Evolutionary conservation across 495 filamentous ascomycete species (phyloP).

Genomic region (Poronia punctata): DNA sequence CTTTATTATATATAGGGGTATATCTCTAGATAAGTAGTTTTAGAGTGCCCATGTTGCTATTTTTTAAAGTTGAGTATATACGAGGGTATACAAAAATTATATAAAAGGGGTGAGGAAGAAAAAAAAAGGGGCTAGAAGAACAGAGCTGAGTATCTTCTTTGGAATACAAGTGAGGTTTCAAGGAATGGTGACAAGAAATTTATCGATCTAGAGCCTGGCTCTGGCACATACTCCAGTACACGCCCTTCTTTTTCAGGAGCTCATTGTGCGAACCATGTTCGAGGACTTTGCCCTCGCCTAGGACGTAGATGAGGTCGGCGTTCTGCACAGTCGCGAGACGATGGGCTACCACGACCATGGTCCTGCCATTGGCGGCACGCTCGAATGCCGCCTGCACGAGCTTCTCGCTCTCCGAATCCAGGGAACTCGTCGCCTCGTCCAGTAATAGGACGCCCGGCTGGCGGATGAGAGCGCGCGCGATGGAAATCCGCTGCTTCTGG

Average conservation of each 20-base stretch:
- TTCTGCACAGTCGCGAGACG: slow-evolving; percentile 52
- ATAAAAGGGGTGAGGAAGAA: too few species aligned
- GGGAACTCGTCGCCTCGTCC: slow-evolving; percentile 72
- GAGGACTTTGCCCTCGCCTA: slow-evolving; percentile 49
- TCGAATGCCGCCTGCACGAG: slow-evolving; percentile 69
- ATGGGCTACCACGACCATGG: slow-evolving; percentile 73
- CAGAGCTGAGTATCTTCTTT: too few species aligned
- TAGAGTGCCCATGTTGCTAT: too few species aligned
- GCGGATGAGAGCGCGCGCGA: slow-evolving; percentile 72
- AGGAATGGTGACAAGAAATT: neutral
- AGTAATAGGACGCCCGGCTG: slow-evolving; percentile 67
- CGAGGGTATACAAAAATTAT: too few species aligned
- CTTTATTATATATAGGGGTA: too few species aligned
- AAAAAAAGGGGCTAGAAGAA: too few species aligned
- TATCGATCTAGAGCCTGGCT: slow-evolving; percentile 25
- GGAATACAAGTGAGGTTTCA: too few species aligned
- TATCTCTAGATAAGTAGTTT: too few species aligned
- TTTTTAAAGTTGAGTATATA: too few species aligned
- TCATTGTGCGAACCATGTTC: slow-evolving; percentile 50
- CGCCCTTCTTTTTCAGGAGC: slow-evolving; percentile 43
- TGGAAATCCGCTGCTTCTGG: slow-evolving; percentile 73
- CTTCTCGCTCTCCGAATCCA: slow-evolving; percentile 72
- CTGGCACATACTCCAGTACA: slow-evolving; percentile 48
- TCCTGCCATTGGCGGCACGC: slow-evolving; percentile 55
- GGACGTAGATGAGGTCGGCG: slow-evolving; percentile 54